Percentiles rank a stretch among this genome's conserved stretches.
Conservation (phyloP, 2,329 filamentous ascomycete genomes). For the Paecilomyces fulvus region DNA sequence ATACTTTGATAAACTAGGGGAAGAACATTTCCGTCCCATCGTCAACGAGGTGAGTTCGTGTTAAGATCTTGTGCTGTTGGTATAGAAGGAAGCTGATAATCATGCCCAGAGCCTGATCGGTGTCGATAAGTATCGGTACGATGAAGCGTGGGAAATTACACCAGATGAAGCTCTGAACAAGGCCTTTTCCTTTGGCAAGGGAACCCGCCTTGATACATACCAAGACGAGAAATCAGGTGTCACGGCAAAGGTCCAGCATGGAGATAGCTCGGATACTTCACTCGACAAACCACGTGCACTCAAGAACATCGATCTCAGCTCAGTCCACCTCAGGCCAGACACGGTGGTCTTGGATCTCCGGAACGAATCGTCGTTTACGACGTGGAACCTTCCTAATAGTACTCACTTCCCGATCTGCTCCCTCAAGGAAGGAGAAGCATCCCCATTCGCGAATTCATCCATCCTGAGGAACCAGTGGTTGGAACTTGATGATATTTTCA, state of each 20-base stretch:
- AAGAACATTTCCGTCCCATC: slow-evolving; percentile 43
- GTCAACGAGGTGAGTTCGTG: slow-evolving; percentile 32
- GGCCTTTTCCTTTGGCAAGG: slow-evolving; percentile 23
- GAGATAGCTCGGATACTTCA: not conserved
- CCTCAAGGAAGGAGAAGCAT: not conserved
- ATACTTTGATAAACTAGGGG: slow-evolving; percentile 50
- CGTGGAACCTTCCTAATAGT: slow-evolving; percentile 7
- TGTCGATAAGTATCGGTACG: slow-evolving; percentile 48
- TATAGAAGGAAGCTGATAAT: slow-evolving; percentile 2
- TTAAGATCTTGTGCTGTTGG: slow-evolving; percentile 1
- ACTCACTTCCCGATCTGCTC: slow-evolving; percentile 20
- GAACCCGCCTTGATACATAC: slow-evolving; percentile 2
- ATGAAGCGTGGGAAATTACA: slow-evolving; percentile 46
- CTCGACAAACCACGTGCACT: not conserved
- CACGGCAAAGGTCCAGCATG: slow-evolving; percentile 1
- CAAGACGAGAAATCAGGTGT: slow-evolving; percentile 5
- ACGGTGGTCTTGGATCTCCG: not conserved
- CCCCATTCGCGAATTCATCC: slow-evolving; percentile 39
- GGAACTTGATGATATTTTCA: slow-evolving; percentile 39
- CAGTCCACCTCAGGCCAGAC: not conserved
- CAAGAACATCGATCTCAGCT: not conserved
- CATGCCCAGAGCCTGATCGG: slow-evolving; percentile 34
- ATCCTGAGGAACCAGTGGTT: slow-evolving; percentile 41
- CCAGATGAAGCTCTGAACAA: slow-evolving; percentile 32
- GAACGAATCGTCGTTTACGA: not conserved